Evolutionary conservation across 192 early-diverging fungal genomes (phyloP).

Genomic region (Backusella mclennaniae): DNA sequence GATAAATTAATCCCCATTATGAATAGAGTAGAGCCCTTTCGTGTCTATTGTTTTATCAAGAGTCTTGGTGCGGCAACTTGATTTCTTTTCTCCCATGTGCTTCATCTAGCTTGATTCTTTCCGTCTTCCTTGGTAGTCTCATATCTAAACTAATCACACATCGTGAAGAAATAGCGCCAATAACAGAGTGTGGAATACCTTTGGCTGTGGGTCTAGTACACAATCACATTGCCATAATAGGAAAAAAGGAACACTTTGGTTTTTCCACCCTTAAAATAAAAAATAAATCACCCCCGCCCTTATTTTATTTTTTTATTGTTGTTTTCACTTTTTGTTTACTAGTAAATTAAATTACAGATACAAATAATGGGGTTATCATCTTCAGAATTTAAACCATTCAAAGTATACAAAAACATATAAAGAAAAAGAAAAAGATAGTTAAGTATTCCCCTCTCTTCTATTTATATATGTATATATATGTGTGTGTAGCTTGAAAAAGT

Average conservation of each 20-base stretch:
- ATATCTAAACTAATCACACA: no score
- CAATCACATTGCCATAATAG: neutral
- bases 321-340: neutral
- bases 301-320: neutral
- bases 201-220: neutral
- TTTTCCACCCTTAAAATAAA: neutral
- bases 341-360: neutral
- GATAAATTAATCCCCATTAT: no score
- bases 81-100: no score
- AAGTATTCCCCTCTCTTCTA: no score
- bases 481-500: constrained; percentile 34
- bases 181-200: no score
- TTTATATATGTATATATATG: neutral
- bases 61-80: no score
- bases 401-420: neutral
- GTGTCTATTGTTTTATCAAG: no score
- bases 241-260: neutral
- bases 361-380: neutral
- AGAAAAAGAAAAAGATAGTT: neutral
- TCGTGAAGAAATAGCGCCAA: no score
- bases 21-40: no score
- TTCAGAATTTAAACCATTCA: neutral
- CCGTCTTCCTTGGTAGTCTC: no score
- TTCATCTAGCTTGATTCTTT: no score
- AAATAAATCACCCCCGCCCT: neutral